phyloP scores from a whole-genome alignment of 108 stramenopile genomes.

The Cyclotella distinguenda region DNA sequence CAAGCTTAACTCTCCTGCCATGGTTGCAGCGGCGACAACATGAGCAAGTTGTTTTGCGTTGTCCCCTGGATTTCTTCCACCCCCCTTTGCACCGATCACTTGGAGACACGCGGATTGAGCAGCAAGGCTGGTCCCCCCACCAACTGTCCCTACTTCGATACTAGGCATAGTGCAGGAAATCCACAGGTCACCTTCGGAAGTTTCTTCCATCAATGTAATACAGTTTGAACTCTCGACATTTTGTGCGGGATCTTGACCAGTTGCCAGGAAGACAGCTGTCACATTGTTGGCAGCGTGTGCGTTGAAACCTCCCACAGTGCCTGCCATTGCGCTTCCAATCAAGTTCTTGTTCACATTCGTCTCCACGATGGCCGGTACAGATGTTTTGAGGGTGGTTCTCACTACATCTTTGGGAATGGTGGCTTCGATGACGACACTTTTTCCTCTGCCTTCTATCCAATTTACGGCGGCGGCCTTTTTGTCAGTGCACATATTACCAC shows the following conservation, averaged over 20 bases:
- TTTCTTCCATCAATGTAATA: constrained; percentile 94
- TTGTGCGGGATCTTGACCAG: constrained; percentile 99
- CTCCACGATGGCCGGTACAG: constrained; percentile 88
- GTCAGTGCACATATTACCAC: constrained; percentile 99
- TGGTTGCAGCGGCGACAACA: constrained; percentile 92
- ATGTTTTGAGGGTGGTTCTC: constrained; percentile 88
- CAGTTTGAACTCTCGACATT: constrained; percentile 96
- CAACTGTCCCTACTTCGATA: constrained; percentile 98
- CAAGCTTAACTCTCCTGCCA: constrained; percentile 96
- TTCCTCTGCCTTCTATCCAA: constrained; percentile 98
- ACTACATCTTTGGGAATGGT: constrained; percentile 87
- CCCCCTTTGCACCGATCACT: constrained; percentile 91
- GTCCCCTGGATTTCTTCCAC: constrained; percentile 79
- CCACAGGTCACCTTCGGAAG: constrained; percentile 84
- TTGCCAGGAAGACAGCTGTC: constrained; percentile 97
- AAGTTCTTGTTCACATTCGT: constrained; percentile 96
- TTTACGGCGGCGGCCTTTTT: constrained; percentile 98
- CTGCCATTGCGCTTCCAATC: constrained; percentile 97
- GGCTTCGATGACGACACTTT: constrained; percentile 94
- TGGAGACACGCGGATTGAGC: constrained; percentile 95
- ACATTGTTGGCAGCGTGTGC: constrained; percentile 98
- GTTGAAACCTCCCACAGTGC: constrained; percentile 95
- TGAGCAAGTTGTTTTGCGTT: constrained; percentile 91
- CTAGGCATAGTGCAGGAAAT: constrained; percentile 97
- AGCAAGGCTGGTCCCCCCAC: constrained; percentile 94